Percentiles rank a stretch among this genome's conserved stretches.
Evolutionary conservation across 352 stramenopile genomes (phyloP).

Genomic region (Thalassiosira ordinaria): DNA sequence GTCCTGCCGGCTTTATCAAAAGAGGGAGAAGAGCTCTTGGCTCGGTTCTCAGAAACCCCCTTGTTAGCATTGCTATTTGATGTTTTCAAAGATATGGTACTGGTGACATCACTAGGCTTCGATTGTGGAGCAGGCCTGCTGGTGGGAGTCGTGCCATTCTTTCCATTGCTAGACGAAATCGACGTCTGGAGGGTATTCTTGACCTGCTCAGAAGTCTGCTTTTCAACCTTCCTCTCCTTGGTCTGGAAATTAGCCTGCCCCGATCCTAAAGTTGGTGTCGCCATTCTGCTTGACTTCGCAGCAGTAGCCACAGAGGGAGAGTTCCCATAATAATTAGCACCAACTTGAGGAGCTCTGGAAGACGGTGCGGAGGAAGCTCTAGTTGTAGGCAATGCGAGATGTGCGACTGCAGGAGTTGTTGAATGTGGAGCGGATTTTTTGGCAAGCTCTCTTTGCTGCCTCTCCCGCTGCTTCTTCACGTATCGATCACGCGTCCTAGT

Average conservation of each 20-base stretch:
- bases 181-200: constrained; percentile 1
- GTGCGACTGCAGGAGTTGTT: not conserved
- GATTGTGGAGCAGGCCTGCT: not conserved
- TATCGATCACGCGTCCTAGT: constrained; percentile 41
- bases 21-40: not conserved
- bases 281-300: constrained; percentile 8
- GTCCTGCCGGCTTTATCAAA: constrained; percentile 10
- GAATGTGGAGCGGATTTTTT: constrained; percentile 10
- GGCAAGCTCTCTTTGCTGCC: constrained; percentile 12
- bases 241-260: not conserved
- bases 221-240: constrained; percentile 18
- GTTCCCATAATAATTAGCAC: constrained; percentile 14
- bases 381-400: not conserved
- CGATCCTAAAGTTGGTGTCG: not conserved
- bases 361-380: constrained; percentile 1
- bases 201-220: not conserved
- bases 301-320: not conserved
- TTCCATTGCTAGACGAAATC: constrained; percentile 13
- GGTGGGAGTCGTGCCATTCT: not conserved
- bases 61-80: not conserved
- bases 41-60: not conserved
- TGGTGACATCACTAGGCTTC: constrained; percentile 1
- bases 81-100: not conserved
- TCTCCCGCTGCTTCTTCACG: constrained; percentile 37
- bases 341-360: not conserved